These are phyloP conservation scores for Spinellus fusiger DNA, from an alignment of 192 early-diverging fungal species.

Conservation along the genomic window DNA sequence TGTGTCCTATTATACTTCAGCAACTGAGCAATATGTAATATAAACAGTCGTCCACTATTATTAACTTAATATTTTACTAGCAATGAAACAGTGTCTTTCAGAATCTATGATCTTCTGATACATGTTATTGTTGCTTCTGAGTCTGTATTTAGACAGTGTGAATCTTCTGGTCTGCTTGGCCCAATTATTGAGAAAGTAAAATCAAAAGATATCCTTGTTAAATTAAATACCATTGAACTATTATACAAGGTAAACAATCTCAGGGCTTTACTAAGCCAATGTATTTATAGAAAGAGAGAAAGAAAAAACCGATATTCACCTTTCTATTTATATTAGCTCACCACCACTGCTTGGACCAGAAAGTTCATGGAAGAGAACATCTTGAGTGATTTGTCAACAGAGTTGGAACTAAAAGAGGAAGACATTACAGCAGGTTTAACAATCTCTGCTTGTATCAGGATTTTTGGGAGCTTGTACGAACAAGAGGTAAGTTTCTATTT, in stretches of 20 bases:
- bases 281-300: too few species aligned
- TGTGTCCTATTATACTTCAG: conserved; percentile 4
- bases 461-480: too few species aligned
- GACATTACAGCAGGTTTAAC: too few species aligned
- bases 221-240: conserved; percentile 42
- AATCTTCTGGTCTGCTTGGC: conserved; percentile 28
- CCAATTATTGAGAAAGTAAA: conserved; percentile 30
- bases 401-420: too few species aligned
- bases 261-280: too few species aligned
- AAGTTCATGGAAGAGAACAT: too few species aligned
- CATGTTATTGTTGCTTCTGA: conserved; percentile 32
- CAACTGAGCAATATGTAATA: neutral
- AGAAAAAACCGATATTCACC: neutral
- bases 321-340: conserved; percentile 10
- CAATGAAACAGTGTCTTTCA: conserved; percentile 36
- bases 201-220: conserved; percentile 34
- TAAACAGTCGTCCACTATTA: neutral
- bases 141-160: conserved; percentile 24
- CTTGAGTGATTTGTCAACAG: too few species aligned
- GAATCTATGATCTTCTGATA: conserved; percentile 42
- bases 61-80: conserved; percentile 8
- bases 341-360: conserved; percentile 17
- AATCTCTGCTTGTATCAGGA: too few species aligned
- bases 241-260: conserved; percentile 34
- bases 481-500: too few species aligned